A percentile compares a stretch with the other conserved stretches of the same genome.
Evolutionary conservation across 257 asterid species (phyloP).

Genomic region (Nicotiana knightiana): DNA sequence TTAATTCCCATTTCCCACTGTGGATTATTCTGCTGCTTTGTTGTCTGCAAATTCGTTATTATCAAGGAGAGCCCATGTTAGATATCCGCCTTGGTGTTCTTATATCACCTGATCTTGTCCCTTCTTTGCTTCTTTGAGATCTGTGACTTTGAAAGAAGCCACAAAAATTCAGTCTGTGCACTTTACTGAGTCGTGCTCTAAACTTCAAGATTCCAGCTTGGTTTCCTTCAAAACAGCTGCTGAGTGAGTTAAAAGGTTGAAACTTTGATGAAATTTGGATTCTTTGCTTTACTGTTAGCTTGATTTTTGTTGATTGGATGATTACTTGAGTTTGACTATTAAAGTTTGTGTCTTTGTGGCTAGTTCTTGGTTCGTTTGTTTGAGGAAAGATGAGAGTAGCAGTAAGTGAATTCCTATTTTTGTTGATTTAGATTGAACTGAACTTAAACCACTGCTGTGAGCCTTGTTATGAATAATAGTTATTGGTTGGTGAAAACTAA

Average conservation of each 20-base stretch:
- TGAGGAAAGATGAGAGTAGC: neutral
- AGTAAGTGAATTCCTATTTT: neutral
- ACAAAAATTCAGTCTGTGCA: neutral
- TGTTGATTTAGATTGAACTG: neutral
- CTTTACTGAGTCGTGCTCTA: neutral
- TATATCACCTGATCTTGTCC: conserved; percentile 42
- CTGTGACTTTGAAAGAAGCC: conserved; percentile 7
- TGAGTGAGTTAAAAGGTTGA: neutral
- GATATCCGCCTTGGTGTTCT: conserved; percentile 31
- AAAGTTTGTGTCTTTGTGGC: neutral
- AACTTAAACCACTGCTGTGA: neutral
- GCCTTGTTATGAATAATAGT: neutral
- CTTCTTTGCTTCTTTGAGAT: neutral
- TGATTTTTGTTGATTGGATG: neutral
- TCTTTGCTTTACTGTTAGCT: neutral
- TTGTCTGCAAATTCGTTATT: neutral
- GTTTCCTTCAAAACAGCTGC: conserved; percentile 3
- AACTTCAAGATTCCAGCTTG: conserved; percentile 3
- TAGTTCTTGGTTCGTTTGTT: neutral
- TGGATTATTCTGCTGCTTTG: neutral
- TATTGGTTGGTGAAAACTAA: neutral
- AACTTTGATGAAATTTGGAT: neutral
- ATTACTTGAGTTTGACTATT: neutral
- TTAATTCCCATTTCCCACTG: neutral
- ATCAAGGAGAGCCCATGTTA: neutral